Percentiles rank a stretch among this genome's conserved stretches.
Evolutionary conservation across 345 rosid species (phyloP).

Genomic region (Ceriops tagal): DNA sequence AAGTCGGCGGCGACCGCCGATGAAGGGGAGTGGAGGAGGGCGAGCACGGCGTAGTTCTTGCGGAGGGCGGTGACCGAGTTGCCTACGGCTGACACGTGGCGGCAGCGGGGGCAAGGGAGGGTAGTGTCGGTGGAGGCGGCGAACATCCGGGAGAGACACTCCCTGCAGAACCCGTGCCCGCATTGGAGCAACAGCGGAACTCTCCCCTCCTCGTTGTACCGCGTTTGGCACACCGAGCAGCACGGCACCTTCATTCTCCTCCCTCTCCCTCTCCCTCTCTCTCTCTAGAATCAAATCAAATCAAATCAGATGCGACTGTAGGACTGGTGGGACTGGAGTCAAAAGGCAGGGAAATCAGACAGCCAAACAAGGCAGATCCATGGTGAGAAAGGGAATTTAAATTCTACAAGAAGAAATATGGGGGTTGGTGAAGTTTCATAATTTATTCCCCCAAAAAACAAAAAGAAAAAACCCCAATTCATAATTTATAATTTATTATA

Average conservation of each 20-base stretch:
- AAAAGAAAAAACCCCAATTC: too few relatives aligned
- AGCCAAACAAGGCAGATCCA: too few relatives aligned
- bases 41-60: slow-evolving; percentile 80
- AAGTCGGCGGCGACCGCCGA: slow-evolving; percentile 37
- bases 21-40: slow-evolving; percentile 55
- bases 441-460: too few relatives aligned
- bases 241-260: slow-evolving; percentile 65
- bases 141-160: slow-evolving; percentile 84
- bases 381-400: too few relatives aligned
- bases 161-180: slow-evolving; percentile 94
- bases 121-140: slow-evolving; percentile 73
- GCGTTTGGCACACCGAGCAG: slow-evolving; percentile 86
- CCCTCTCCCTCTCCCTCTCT: too few relatives aligned
- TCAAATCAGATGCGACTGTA: too few relatives aligned
- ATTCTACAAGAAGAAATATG: too few relatives aligned
- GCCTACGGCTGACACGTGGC: slow-evolving; percentile 84
- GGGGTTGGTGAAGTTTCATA: too few relatives aligned
- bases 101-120: slow-evolving; percentile 84
- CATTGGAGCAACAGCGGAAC: slow-evolving; percentile 90
- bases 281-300: too few relatives aligned
- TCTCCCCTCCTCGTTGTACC: slow-evolving; percentile 88
- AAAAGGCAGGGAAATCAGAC: too few relatives aligned
- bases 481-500: too few relatives aligned
- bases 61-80: slow-evolving; percentile 83
- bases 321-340: too few relatives aligned